Conservation (phyloP, 1,284 basidiomycete species). For the Mycena sp. region DNA sequence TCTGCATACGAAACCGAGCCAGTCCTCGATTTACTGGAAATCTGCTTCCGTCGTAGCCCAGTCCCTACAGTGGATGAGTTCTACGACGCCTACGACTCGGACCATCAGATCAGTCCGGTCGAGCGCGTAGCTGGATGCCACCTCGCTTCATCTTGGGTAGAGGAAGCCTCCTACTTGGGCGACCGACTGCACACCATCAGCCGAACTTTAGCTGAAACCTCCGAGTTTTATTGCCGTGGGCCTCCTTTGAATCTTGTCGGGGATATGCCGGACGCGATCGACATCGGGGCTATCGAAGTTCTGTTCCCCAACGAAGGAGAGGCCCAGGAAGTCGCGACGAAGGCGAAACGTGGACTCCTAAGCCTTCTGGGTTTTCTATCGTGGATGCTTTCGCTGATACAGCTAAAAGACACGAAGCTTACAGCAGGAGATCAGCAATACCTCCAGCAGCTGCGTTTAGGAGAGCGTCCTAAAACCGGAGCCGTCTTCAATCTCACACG, state of each 20-base stretch:
- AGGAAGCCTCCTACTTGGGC: neutral
- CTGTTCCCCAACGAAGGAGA: too few species aligned
- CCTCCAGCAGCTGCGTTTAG: neutral
- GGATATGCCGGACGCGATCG: neutral
- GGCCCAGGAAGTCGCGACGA: neutral
- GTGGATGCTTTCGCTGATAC: neutral
- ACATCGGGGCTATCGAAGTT: fast-evolving
- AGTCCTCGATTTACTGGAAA: too few species aligned
- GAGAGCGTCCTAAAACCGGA: neutral
- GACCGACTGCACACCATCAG: neutral
- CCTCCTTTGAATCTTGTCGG: neutral
- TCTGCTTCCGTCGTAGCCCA: too few species aligned
- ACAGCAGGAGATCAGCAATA: too few species aligned
- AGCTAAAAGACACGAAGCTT: neutral
- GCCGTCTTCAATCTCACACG: neutral
- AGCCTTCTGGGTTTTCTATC: neutral
- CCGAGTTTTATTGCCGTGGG: neutral
- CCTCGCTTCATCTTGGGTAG: neutral
- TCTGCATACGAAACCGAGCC: neutral
- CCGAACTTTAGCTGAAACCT: neutral
- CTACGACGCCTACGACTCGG: neutral
- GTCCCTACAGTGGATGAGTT: too few species aligned
- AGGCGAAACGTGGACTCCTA: neutral
- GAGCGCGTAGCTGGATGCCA: neutral
- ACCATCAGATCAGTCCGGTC: neutral